These are phyloP conservation scores for Casuarina glauca DNA, from an alignment of 306 rosid genomes.

Conservation along the genomic window DNA sequence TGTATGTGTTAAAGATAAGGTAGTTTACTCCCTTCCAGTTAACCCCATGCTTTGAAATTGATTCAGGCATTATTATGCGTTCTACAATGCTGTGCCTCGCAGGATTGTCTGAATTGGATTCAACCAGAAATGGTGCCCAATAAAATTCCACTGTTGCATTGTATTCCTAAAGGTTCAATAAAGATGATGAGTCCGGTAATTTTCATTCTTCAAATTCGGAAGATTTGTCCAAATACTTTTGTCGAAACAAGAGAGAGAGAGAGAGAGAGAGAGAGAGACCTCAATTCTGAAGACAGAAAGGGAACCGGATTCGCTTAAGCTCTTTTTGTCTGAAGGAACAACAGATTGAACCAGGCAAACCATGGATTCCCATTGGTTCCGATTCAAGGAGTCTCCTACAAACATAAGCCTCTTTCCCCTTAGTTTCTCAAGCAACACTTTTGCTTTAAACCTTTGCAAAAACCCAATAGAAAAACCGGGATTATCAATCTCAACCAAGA, in stretches of 20 bases:
- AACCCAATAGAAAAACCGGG: neutral
- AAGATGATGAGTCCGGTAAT: too few species aligned
- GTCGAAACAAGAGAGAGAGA: neutral
- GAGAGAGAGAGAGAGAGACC: slow-evolving; percentile 38
- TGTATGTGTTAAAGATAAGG: slow-evolving; percentile 87
- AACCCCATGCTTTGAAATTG: slow-evolving; percentile 77
- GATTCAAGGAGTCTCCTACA: slow-evolving; percentile 92
- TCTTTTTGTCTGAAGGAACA: slow-evolving; percentile 62
- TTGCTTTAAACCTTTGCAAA: slow-evolving; percentile 70
- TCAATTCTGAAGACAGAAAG: slow-evolving; percentile 69
- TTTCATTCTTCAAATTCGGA: too few species aligned
- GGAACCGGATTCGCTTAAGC: slow-evolving; percentile 67
- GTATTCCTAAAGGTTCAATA: slow-evolving; percentile 45
- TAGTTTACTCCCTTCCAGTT: slow-evolving; percentile 81
- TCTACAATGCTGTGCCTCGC: slow-evolving; percentile 74
- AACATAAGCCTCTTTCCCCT: slow-evolving; percentile 98
- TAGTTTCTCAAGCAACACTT: slow-evolving; percentile 74
- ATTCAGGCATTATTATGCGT: slow-evolving; percentile 87
- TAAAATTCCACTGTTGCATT: slow-evolving; percentile 88
- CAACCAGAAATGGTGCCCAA: slow-evolving; percentile 96
- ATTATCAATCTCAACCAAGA: neutral
- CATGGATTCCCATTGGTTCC: slow-evolving; percentile 99
- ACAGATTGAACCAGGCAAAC: slow-evolving; percentile 77
- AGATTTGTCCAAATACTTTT: slow-evolving; percentile 33
- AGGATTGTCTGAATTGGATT: slow-evolving; percentile 96